Evolutionary conservation across 768 basidiomycete species (phyloP).

Genomic region (Sistotremastrum niveocremeum): DNA sequence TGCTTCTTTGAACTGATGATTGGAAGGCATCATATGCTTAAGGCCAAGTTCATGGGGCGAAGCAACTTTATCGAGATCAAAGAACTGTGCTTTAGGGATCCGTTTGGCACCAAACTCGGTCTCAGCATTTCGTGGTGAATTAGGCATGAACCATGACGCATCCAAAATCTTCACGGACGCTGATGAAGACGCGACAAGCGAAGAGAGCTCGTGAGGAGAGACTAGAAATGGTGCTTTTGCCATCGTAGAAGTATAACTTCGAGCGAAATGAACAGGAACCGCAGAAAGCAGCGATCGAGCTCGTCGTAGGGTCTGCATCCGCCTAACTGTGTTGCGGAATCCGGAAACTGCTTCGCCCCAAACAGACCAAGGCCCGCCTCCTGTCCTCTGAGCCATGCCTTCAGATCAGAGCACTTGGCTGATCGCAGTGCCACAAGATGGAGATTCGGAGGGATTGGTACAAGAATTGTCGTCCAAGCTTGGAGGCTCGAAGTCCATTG

Average conservation of each 20-base stretch:
- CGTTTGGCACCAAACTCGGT: conserved; percentile 55
- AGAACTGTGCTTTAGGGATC: conserved; percentile 58
- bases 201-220: conserved; percentile 17
- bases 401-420: conserved; percentile 96
- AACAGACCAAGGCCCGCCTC: not conserved
- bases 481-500: conserved; percentile 4
- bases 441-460: conserved; percentile 63
- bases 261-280: not conserved
- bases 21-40: conserved; percentile 87
- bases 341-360: conserved; percentile 28
- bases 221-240: conserved; percentile 18
- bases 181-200: conserved; percentile 2
- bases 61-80: conserved; percentile 72
- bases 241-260: not conserved
- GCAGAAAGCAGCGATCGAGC: not conserved
- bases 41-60: conserved; percentile 64
- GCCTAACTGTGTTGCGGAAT: conserved; percentile 37
- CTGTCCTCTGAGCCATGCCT: conserved; percentile 43
- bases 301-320: conserved; percentile 22
- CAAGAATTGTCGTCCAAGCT: conserved; percentile 58
- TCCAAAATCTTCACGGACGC: conserved; percentile 43
- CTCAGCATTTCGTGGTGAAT: conserved; percentile 52
- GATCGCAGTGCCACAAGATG: conserved; percentile 73
- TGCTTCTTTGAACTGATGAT: conserved; percentile 55
- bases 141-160: conserved; percentile 92